Base-by-base conservation (phyloP, 1,139 yeast species). In the Geotrichum klebahnii region DNA sequence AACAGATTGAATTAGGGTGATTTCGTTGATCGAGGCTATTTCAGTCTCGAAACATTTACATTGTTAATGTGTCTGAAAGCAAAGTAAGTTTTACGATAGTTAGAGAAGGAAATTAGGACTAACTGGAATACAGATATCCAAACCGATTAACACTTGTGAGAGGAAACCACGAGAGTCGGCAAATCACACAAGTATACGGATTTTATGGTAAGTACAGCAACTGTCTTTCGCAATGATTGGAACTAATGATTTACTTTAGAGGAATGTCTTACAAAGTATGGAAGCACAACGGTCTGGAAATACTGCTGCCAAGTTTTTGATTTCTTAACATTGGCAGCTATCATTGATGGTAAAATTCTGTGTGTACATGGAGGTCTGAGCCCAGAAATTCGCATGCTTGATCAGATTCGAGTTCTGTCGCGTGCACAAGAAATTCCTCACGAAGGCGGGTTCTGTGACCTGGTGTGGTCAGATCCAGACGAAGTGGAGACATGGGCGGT, bases 401-500 rank as follows among this genome's bases (percentile, higher is more conserved):
- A 92, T 67, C 97, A 92, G 70, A 90, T 92, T 54, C 76, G 98
- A 60, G 96, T 90, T 16, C 75, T 92, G 53, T 86, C 95, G 50
- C 78, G 98, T 63, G 97, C 97, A n/a, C 97, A 92, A 69, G 98
- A 92, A 69, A 97, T 92, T 49, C 98, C 98, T 1, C 98, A 92
- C 67, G 98, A 92, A 69, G 98, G 98, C 56, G 97, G 97, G 2
- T 92, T 92, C 68, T 92, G 97, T 65, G 98, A 92, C 67, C 76
- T 92, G 60, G 89, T 92, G 33, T 92, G 98, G 98, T 83, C 95
- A 24, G 98, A 92, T 65, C 98, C 98, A 2, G 98, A 92, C 65
- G 95, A 90, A 60, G 96, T 90, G 39, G 96, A 89, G 57, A 87
- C 95, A 19, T 92, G 98, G 98, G 96, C 96, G 14, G 95, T 92